phyloP scores from a whole-genome alignment of 306 rosid species.

The Cyamopsis tetragonoloba region DNA sequence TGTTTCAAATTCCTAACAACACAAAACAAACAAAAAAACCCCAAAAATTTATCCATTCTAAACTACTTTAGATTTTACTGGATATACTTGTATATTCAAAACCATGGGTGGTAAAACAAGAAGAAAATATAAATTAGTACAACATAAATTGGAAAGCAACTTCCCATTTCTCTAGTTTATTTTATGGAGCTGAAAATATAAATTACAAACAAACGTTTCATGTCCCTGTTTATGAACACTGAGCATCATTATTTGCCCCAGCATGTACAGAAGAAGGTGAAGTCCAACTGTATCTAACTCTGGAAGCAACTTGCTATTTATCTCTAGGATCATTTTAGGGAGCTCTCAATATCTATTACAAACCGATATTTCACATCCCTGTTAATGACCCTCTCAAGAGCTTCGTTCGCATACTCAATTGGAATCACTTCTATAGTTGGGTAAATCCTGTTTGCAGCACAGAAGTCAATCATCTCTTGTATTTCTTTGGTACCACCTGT shows the following conservation, averaged over 20 bases:
- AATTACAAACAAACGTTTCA: slow-evolving; percentile 55
- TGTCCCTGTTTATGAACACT: slow-evolving; percentile 36
- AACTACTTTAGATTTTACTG: too few species aligned
- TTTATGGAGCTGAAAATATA: slow-evolving; percentile 51
- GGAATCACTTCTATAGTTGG: slow-evolving; percentile 81
- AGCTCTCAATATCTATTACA: slow-evolving; percentile 74
- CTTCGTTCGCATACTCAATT: slow-evolving; percentile 77
- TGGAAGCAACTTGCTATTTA: neutral
- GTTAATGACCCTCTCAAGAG: slow-evolving; percentile 68
- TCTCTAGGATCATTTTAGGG: slow-evolving; percentile 43
- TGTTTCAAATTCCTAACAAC: too few species aligned
- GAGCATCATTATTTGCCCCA: neutral
- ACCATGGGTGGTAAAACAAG: too few species aligned
- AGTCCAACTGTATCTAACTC: neutral
- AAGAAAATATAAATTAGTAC: too few species aligned
- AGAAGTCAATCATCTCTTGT: slow-evolving; percentile 76
- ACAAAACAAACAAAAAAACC: too few species aligned
- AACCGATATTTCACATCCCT: slow-evolving; percentile 75
- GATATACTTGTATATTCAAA: too few species aligned
- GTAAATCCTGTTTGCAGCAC: slow-evolving; percentile 57
- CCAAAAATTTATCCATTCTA: too few species aligned
- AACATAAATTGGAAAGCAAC: neutral
- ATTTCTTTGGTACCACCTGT: slow-evolving; percentile 67
- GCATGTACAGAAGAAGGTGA: neutral
- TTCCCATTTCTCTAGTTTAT: slow-evolving; percentile 11